Base-by-base conservation (phyloP, 1,284 basidiomycete genomes). In the Malassezia dermatis region DNA sequence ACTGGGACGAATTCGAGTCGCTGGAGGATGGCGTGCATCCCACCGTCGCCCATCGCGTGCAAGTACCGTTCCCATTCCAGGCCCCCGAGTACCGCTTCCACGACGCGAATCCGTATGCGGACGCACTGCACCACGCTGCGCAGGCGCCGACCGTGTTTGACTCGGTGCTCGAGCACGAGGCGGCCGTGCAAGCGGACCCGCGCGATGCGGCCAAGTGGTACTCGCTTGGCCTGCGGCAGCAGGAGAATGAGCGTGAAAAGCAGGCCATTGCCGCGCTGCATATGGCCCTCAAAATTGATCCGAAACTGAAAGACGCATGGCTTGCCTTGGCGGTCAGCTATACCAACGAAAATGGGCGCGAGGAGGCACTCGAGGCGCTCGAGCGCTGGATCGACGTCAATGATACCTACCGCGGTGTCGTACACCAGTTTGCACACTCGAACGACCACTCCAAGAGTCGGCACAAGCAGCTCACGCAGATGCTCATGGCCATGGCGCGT, bases 241-340 rank as follows among this genome's bases (percentile, higher is more conserved):
- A 99, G 76, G 93, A 95, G 76, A 95, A 94, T 75, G 93, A 99
- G 75, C 84, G 91, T 21, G 93, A 99, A 76, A 80, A 82, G 21
- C 85, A 89, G 66, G 94, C 93, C 5, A 83, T 98, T 48, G 80
- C 84, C 44, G 94, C 93, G 0, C 80, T 99, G 23, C 80, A 81
- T 37, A 84, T 84, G 57, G 86, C 90, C 1, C 78, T 89, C 43
- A 83, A 86, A 63, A 80, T 96, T 19, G 86, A 94, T 62, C 84
- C 73, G 13, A 58, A 49, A 26, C 51, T 67, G 43, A 60, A 62
- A 13, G 82, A 84, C 0, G 82, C 91, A 0, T 93, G 89, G 84
- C 82, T 99, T 31, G 91, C 91, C 3, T 80, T 98, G 13, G 86
- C 88, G 0, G 83, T 98, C 31, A 89, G 87, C 49, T 84, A 88